Evolutionary conservation across 2,329 filamentous ascomycete genomes (phyloP).

Genomic region (Cladorrhinum sp.): DNA sequence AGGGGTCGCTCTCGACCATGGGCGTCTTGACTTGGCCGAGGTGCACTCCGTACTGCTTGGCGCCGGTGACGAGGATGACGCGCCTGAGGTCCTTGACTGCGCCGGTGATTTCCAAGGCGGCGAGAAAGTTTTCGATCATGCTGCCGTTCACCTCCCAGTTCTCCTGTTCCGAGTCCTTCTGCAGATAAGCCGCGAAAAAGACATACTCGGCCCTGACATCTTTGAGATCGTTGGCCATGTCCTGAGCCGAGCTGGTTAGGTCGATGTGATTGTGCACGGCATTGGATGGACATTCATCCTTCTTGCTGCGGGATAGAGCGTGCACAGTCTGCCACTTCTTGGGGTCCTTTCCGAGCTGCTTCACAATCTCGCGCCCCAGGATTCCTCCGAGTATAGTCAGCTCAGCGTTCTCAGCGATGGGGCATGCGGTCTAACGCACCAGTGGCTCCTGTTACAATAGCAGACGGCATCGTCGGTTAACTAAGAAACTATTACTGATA

Average conservation of each 20-base stretch:
- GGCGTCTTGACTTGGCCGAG: slow-evolving; percentile 46
- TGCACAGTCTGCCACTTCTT: slow-evolving; percentile 26
- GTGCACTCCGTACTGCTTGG: slow-evolving; percentile 54
- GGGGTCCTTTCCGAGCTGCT: slow-evolving; percentile 18
- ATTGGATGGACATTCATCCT: slow-evolving; percentile 23
- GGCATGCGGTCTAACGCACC: no score
- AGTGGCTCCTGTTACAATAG: no score
- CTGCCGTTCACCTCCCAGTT: slow-evolving; percentile 32
- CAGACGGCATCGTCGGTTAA: no score
- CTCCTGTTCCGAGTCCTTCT: slow-evolving; percentile 26
- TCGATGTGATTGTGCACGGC: slow-evolving; percentile 27
- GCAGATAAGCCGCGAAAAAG: slow-evolving; percentile 29
- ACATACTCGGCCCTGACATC: slow-evolving; percentile 27
- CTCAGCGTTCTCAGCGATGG: no score
- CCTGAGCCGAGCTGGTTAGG: slow-evolving; percentile 23
- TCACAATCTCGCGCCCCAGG: slow-evolving; percentile 29
- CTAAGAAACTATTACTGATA: no score
- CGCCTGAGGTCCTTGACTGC: slow-evolving; percentile 42
- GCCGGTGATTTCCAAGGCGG: slow-evolving; percentile 42
- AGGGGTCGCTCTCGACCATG: slow-evolving; percentile 45
- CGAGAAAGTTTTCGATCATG: slow-evolving; percentile 48
- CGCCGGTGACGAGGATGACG: slow-evolving; percentile 47
- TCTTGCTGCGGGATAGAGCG: slow-evolving; percentile 29
- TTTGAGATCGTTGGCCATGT: slow-evolving; percentile 28
- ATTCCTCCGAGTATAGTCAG: slow-evolving; percentile 21